Conservation (phyloP, 2,329 filamentous ascomycete species). For the Capronia coronata region DNA sequence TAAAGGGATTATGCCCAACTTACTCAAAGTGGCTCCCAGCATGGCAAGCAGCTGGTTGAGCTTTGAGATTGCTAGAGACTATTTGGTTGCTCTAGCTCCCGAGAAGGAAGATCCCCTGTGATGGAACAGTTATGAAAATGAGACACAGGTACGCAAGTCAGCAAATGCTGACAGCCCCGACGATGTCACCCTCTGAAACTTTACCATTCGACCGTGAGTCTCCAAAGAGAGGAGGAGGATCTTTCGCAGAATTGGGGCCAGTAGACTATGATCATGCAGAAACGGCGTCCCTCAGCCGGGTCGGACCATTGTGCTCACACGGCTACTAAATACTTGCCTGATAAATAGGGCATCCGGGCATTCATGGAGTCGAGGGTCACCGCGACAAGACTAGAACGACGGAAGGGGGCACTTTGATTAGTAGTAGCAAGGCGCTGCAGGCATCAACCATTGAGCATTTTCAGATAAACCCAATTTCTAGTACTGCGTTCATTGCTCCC, state of each 20-base stretch:
- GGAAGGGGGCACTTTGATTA: background rate
- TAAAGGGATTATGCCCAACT: slow-evolving; percentile 91
- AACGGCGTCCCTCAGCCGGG: too few relatives aligned
- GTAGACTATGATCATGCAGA: too few relatives aligned
- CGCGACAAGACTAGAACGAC: slow-evolving; percentile 1
- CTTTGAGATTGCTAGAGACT: slow-evolving; percentile 88
- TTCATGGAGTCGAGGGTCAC: slow-evolving; percentile 14
- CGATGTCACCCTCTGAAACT: too few relatives aligned
- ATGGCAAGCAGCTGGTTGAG: slow-evolving; percentile 99
- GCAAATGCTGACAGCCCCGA: too few relatives aligned
- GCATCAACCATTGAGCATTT: background rate
- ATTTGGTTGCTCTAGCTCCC: slow-evolving; percentile 51
- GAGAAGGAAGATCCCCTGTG: slow-evolving; percentile 23
- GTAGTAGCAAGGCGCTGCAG: background rate
- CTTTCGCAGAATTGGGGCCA: too few relatives aligned
- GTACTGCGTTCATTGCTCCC: background rate
- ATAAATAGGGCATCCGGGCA: slow-evolving; percentile 9
- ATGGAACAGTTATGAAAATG: too few relatives aligned
- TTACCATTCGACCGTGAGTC: too few relatives aligned
- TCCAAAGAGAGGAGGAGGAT: too few relatives aligned
- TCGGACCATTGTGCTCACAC: background rate
- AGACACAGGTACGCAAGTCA: too few relatives aligned
- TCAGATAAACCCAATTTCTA: background rate
- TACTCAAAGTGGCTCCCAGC: slow-evolving; percentile 93
- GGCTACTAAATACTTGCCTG: slow-evolving; percentile 13